Evolutionary conservation across 148 eudicot genomes (phyloP).

Genomic region (Bassia scoparia): DNA sequence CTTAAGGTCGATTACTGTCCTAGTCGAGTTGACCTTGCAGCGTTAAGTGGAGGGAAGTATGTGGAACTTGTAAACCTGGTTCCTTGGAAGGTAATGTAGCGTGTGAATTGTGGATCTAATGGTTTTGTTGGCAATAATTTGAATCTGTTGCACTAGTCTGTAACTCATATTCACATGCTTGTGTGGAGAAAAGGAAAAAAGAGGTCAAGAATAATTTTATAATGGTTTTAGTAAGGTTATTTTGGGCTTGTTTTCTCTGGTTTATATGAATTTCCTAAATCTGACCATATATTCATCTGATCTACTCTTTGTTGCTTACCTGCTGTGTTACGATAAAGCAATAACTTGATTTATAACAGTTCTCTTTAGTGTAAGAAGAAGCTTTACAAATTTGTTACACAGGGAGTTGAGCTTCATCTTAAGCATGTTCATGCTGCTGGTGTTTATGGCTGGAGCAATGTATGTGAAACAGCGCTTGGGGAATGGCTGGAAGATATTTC

Average conservation of each 20-base stretch:
- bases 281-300: neutral
- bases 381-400: constrained; percentile 14
- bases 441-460: constrained; percentile 83
- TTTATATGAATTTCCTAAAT: neutral
- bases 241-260: neutral
- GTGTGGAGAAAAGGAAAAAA: neutral
- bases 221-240: neutral
- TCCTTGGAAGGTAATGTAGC: constrained; percentile 81
- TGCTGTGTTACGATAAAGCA: neutral
- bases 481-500: constrained; percentile 99
- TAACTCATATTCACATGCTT: neutral
- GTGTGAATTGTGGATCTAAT: constrained; percentile 3
- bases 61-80: constrained; percentile 90
- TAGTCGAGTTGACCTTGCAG: constrained; percentile 77
- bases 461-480: constrained; percentile 65
- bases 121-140: neutral
- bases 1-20: constrained; percentile 86
- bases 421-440: constrained; percentile 85
- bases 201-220: neutral
- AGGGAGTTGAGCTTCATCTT: constrained; percentile 93
- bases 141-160: neutral
- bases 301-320: neutral
- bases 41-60: constrained; percentile 84
- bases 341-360: neutral
- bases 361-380: constrained; percentile 2